A percentile compares a stretch with the other conserved stretches of the same genome.
Evolutionary conservation across 305 asterid genomes (phyloP).

Genomic region (Nicotiana rustica): DNA sequence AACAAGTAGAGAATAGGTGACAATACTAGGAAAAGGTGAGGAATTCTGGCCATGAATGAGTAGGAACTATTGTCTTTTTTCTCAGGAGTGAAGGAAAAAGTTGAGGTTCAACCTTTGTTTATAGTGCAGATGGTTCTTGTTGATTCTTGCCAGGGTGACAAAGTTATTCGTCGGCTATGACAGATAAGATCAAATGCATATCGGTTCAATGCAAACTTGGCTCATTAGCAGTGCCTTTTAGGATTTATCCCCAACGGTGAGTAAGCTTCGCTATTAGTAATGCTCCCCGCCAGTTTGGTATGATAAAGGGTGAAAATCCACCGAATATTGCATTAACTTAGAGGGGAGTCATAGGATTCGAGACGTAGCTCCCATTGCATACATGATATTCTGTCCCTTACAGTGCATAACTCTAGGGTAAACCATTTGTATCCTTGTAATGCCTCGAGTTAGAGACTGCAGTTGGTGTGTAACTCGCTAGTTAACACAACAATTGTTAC

Average conservation of each 20-base stretch:
- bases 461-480: conserved; percentile 1
- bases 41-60: background rate
- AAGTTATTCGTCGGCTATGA: background rate
- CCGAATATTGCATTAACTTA: conserved; percentile 1
- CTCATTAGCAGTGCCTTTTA: background rate
- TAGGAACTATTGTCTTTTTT: background rate
- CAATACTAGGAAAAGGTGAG: background rate
- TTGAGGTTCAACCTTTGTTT: background rate
- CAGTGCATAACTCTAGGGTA: background rate
- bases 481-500: background rate
- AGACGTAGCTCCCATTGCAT: conserved; percentile 6
- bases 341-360: background rate
- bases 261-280: background rate
- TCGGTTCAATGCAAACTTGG: background rate
- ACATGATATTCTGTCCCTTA: background rate
- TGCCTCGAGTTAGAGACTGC: conserved; percentile 6
- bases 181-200: background rate
- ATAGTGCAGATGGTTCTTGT: background rate
- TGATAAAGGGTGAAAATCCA: conserved; percentile 6
- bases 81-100: background rate
- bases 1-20: background rate
- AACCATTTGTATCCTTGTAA: conserved; percentile 1
- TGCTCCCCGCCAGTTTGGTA: background rate
- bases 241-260: background rate
- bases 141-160: background rate